Evolutionary conservation across 2,329 filamentous ascomycete species (phyloP), one percentile per base, ranked within the genome.

Genomic region (Epichloe uncinata): DNA sequence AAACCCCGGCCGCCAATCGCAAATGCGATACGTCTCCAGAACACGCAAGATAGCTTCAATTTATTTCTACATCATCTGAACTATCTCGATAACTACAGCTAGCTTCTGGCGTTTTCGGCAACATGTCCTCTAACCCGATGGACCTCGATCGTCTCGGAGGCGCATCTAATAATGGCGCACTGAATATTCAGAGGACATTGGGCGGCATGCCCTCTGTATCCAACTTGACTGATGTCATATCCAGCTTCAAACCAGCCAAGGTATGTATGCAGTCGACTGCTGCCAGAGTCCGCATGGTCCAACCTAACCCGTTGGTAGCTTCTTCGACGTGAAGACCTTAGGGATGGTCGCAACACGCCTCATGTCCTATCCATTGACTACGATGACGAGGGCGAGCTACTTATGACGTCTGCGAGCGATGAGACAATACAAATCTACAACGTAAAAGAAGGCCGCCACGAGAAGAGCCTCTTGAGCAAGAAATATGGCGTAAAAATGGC

Each of bases 401-500:
- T 94, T 52, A 88, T 98, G 68, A 87, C 90, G 0, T 87, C 89
- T 5, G 87, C 90, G 57, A 89, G 87, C 70, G 93, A 98, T 66
- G 90, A 96, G 65, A 94, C 87, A 3, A 86, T 98, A 54, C 90
- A 97, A 62, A 83, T 98, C 35, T 98, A 94, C 71, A 95, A 93
- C 60, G 84, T 95, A 55, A 87, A 85, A 60, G 89, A 95, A 56
- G 93, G 93, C 4, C 85, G 86, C 53, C 84, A 89, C 58, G 86
- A 88, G 44, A 97, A 97, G 70, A 84, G 84, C 52, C 76, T 96
- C 44, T 82, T 94, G 47, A 94, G 87, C 69, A 95, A 97, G 64
- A 98, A 98, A 65, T 98, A 98, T 61, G 93, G 93, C 52, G 89
- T 88, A 16, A 93, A 95, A 64, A 77, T 96, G 50, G 93, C 93